phyloP scores from a whole-genome alignment of 75 land plant genomes.

The Picea glauca region DNA sequence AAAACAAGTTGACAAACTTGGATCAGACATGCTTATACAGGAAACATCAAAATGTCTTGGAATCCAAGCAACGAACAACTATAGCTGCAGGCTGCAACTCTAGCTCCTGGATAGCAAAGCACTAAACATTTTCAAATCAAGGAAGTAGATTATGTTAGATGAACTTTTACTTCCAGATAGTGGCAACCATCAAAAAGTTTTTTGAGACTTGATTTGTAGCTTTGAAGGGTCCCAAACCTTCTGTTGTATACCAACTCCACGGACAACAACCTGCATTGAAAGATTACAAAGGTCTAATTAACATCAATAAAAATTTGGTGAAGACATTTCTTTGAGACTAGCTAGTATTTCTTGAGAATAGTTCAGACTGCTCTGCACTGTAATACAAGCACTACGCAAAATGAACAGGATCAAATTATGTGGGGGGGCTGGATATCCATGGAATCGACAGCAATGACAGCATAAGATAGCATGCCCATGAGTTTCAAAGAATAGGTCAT shows the following conservation, averaged over 20 bases:
- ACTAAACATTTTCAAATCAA: background rate
- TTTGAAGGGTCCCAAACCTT: conserved; percentile 3
- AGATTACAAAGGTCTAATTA: too few species aligned
- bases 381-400: too few species aligned
- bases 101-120: background rate
- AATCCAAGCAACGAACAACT: background rate
- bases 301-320: too few species aligned
- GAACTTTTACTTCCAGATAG: conserved; percentile 29
- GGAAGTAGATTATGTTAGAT: background rate
- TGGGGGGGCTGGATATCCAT: too few species aligned
- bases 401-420: too few species aligned
- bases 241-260: conserved; percentile 34
- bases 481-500: too few species aligned
- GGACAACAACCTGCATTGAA: conserved; percentile 24
- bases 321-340: too few species aligned
- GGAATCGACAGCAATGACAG: too few species aligned
- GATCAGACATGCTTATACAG: background rate
- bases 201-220: conserved; percentile 20
- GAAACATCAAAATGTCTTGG: background rate
- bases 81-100: background rate
- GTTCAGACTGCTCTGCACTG: too few species aligned
- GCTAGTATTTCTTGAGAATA: too few species aligned
- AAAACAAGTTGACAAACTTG: background rate
- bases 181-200: conserved; percentile 33
- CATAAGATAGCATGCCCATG: too few species aligned